phyloP scores from a whole-genome alignment of 306 rosid species.

The Vigna hirtella region DNA sequence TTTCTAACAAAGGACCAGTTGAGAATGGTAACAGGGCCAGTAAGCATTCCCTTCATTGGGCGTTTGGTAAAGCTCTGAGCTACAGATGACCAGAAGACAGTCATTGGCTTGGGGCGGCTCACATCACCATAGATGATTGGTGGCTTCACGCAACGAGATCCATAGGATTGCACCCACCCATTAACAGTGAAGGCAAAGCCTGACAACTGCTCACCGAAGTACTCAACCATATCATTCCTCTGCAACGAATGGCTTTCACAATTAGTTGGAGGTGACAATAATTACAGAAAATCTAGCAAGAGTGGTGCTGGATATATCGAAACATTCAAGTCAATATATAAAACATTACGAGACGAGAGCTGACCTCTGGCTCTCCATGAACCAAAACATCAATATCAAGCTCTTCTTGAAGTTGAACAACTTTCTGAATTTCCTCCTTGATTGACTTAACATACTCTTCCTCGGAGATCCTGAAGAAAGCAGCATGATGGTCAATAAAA shows the following conservation, averaged over 20 bases:
- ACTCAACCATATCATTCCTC: constrained; percentile 98
- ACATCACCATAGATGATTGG: constrained; percentile 97
- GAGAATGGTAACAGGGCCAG: constrained; percentile 96
- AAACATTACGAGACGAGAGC: constrained; percentile 28
- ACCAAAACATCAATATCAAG: constrained; percentile 95
- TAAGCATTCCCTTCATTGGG: constrained; percentile 99
- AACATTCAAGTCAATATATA: background rate
- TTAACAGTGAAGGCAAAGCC: constrained; percentile 90
- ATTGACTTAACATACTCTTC: constrained; percentile 77
- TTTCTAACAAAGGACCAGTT: constrained; percentile 94
- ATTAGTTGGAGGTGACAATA: constrained; percentile 34
- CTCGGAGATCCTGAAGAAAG: constrained; percentile 75
- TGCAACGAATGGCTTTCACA: constrained; percentile 50
- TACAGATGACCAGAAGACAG: constrained; percentile 86
- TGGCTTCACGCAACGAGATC: constrained; percentile 97
- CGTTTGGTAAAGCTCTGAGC: constrained; percentile 88
- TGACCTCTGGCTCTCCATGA: constrained; percentile 96
- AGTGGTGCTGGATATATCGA: background rate
- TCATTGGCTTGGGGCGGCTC: constrained; percentile 95
- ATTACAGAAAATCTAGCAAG: constrained; percentile 9
- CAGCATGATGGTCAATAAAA: constrained; percentile 28
- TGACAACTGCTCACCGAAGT: constrained; percentile 91
- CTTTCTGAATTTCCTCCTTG: constrained; percentile 75
- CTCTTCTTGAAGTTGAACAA: constrained; percentile 86
- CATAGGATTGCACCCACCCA: constrained; percentile 98